Base-by-base conservation (phyloP, 768 basidiomycete genomes). In the Russula lepida region DNA sequence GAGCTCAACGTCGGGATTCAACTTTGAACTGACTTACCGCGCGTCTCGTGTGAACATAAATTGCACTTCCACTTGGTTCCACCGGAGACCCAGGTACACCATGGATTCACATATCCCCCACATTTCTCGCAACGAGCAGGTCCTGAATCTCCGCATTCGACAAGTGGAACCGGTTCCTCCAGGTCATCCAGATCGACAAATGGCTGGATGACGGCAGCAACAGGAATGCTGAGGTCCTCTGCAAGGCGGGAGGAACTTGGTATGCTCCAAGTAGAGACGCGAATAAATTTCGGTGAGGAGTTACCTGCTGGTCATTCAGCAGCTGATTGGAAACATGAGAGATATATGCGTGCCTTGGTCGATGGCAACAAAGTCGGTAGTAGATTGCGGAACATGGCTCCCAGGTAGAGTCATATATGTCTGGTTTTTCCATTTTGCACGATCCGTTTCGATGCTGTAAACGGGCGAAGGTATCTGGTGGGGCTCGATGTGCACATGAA, bases 1-100 rank as follows among this genome's bases (percentile, higher is more conserved):
- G 35, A 61, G 52, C 12, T 23, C 21, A 35, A 21, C 41, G 50
- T 32, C 13, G 28, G 8, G 6, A 54, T 27, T 48, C 11, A 28
- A 43, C 54, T 46, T 30, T 27, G 6, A 25, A 33, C 32, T 6
- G 50, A 19, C 86, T 67, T 66, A 95, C 95, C 94, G 76, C 84
- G 80, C n/a, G 89, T 92, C 69, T 88, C 83, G 65, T 85, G 81
- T 2, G 77, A 74, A 74, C 97, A 99, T 17, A 99, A 71, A 77
- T 98, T 98, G 71, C 97, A 99, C 67, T 79, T 84, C 92, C 95
- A 99, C 66, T 79, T 83, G 60, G 80, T 79, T 6, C 97, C 97
- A 3, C 89, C 89, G 9, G 87, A 81, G 21, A 81, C 74, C 85
- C 92, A 99, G 27, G 76, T 76, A 71, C 88, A 92, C 93, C 93